Base-by-base conservation (phyloP, 305 asterid genomes). In the Plantago rigida region DNA sequence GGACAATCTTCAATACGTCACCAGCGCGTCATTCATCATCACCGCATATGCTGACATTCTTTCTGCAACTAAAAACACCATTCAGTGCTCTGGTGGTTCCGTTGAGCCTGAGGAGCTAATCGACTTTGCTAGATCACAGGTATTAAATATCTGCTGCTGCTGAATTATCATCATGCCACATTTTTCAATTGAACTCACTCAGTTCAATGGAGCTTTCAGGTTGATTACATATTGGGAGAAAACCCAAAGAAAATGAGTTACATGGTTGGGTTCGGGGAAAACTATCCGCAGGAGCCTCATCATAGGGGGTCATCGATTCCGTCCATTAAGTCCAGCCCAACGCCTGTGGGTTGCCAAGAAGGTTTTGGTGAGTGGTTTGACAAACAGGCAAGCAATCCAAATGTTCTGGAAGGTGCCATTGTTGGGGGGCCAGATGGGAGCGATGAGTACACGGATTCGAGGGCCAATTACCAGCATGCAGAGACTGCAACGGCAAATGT, bases 261-360 rank as follows among this genome's bases (percentile, higher is more conserved):
- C 66, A 79, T 85, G 96, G 91, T 87, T 0, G 92, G 96, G 46
- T 81, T 50, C 73, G 94, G 94, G 48, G 0, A 72, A 5, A 80
- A 69, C 39, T 87, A 70, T 63, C 89, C 94, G 4, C 54, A 73
- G 22, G 53, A 67, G 11, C 73, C 71, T 9, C 92, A 87, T 58
- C 92, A 85, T 9, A 67, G 89, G 61, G 92, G 85, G 41, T 72
- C 96, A 36, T 87, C 96, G 1, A 81, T 87, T 2, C 80, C 73
- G 39, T 85, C 94, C 1, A 73, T 78, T 4, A 75, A 74, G 67
- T 42, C 15, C 5, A 53, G 70, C 34, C 8, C 51, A 1, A 44
- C 4, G 0, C 64, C 71, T 0, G 84, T 87, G 49, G 54, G 65
- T 0, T 87, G 95, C 65, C 45, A 71, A 8, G 77, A 72, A 0